Evolutionary conservation across 768 basidiomycete species (phyloP), one percentile per base, ranked within the genome.

Genomic region (Chalciporus sphaerocephalus): DNA sequence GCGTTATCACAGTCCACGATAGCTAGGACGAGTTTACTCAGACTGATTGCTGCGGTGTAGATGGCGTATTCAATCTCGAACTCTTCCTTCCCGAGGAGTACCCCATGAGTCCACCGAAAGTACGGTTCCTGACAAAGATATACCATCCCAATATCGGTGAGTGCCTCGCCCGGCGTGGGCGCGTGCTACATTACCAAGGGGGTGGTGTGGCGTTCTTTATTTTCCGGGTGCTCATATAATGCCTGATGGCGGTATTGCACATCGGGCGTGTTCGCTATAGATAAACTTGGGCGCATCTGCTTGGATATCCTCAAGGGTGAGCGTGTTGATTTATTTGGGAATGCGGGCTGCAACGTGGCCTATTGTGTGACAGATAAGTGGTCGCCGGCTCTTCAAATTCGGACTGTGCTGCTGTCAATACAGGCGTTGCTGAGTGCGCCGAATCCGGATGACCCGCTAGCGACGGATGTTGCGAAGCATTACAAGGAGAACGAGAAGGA

Each of bases 71-170:
- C 73, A 87, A 85, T 58, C 78, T 98, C n/a, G 96, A 99, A 68
- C 75, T 99, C 35, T 99, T 98, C 73, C 74, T 99, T 21, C 96
- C 96, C 4, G 96, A 98, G 68, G 96, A 98, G 67, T 99, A 99
- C 70, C 96, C 96, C 1, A 99, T 99, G 96, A 89, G 87, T 40
- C 95, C 96, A 0, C 96, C 96, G 18, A 99, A 99, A 71, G 96
- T 99, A 47, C 79, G 95, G 55, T 97, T 95, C 73, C 73, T 96
- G 57, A 96, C 94, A 46, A 94, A 93, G 84, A 95, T 97, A 74
- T 94, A 95, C 74, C 93, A 97, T 68, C 94, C 96, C 38, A 99
- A 99, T 68, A 99, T 99, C 71, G 95, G 95, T 96, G 62, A 59
- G 89, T 69, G 38, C 39, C 36, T 44, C 15, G 30, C 15, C 34